Base-by-base conservation (phyloP, 495 filamentous ascomycete species). In the Melanomma pulvis-pyrius region DNA sequence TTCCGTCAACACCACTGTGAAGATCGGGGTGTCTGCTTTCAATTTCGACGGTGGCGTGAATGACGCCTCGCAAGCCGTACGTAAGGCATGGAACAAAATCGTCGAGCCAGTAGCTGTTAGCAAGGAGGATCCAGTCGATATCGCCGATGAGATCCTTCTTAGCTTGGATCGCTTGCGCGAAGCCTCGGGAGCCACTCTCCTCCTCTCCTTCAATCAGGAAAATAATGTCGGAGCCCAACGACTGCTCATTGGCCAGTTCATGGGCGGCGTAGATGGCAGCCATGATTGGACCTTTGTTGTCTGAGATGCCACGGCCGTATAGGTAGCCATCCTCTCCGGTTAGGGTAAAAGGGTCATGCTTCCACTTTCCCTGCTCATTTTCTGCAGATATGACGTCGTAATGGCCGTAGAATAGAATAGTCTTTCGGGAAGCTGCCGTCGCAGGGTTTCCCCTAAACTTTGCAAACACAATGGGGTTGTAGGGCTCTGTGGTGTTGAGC, bases 311-410 rank as follows among this genome's bases (percentile, higher is more conserved):
- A 67, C 94, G 91, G n/a, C 96, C 94, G 70, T 98, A 98, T 1
- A 97, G 80, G 73, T 97, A 97, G 7, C 96, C 94, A 71, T 96
- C 90, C 54, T 91, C 84, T 1, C 93, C 93, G 24, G 85, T 86
- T 59, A 98, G 81, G 49, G 89, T 83, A 73, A 96, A 98, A 0
- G 94, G 96, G 66, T 96, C 90, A 8, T 86, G 84, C 56, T 85
- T 86, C 94, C 94, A 98, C 65, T 90, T 90, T 30, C 81, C 82
- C 32, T 79, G 73, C 58, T 89, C 87, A 32, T 88, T 86, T 59
- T 96, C 91, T 0, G 96, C 94, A 21, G 90, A 84, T n/a, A 98
- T 92, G n/a, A 98, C 92, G 64, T 98, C 94, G 77, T 98, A 98
- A 70, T 98, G 94, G 2, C 96, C 96, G 74, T 98, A 98, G 76